Evolutionary conservation across 108 stramenopile species (phyloP).

Genomic region (Skeletonema menzelii): DNA sequence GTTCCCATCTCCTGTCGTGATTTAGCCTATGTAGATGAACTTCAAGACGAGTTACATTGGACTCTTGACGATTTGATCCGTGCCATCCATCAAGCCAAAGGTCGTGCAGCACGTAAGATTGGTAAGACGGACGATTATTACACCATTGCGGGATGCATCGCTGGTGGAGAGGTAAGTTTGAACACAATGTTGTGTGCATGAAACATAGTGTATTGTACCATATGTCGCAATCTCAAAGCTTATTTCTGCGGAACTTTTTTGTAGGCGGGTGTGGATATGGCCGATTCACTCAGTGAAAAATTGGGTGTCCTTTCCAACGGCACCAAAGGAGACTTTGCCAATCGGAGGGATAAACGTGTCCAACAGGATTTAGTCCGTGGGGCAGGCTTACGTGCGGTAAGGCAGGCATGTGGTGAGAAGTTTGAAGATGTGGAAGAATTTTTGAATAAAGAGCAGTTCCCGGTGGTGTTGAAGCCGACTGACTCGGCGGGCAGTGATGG

Average conservation of each 20-base stretch:
- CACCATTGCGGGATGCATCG: conserved; percentile 58
- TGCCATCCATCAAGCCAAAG: conserved; percentile 25
- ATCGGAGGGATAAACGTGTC: conserved; percentile 83
- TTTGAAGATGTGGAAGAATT: conserved; percentile 76
- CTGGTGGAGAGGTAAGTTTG: conserved; percentile 88
- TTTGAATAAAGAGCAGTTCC: conserved; percentile 57
- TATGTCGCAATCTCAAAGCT: too few species aligned
- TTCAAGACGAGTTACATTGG: conserved; percentile 55
- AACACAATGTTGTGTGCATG: too few species aligned
- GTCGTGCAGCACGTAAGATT: not conserved
- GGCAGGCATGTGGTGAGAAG: conserved; percentile 75
- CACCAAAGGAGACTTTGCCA: conserved; percentile 58
- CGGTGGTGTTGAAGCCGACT: conserved; percentile 92
- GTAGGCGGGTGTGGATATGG: conserved; percentile 83
- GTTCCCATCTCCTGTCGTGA: conserved; percentile 58
- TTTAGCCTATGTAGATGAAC: conserved; percentile 60
- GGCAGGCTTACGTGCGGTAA: conserved; percentile 76
- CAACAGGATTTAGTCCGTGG: conserved; percentile 80
- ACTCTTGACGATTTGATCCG: conserved; percentile 39
- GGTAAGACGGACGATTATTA: conserved; percentile 24
- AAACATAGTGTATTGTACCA: too few species aligned
- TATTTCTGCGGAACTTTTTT: too few species aligned
- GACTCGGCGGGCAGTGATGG: conserved; percentile 94
- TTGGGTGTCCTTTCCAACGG: conserved; percentile 73
- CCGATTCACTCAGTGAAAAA: conserved; percentile 65